Base-by-base conservation (phyloP, 1,284 basidiomycete genomes). In the Schizophyllum commune region DNA sequence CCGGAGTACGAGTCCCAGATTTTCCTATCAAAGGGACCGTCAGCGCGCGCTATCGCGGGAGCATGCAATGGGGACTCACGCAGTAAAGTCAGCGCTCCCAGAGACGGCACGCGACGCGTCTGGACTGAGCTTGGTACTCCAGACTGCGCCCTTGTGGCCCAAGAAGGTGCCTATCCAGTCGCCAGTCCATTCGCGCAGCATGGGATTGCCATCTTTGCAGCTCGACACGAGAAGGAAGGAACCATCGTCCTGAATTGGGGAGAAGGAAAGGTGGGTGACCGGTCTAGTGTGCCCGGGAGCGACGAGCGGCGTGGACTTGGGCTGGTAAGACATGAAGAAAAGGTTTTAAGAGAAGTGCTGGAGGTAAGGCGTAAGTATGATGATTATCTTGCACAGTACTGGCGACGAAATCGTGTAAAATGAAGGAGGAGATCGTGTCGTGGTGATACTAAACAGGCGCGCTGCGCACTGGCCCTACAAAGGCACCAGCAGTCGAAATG, bases 131-230 rank as follows among this genome's bases (percentile, higher is more conserved):
- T 98, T 97, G 59, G 92, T 92, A 63, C 90, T 89, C 96, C 97
- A 99, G 5, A 99, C 97, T 5, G 97, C 97, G 64, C 96, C 96
- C 74, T 99, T 99, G 79, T 99, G 96, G 2, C 96, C 96, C 17
- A 98, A 81, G 74, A 99, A 99, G 5, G 96, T 98, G 21, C 96
- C 96, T 69, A 98, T 91, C 96, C 96, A 99, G 74, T 99, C 96
- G 32, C 96, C 96, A 58, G 94, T 93, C 94, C 94, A 96, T 71
- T 95, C 93, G 67, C 94, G 85, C 66, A 97, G 78, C 94, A 96
- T 96, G 39, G 95, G 94, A 68, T 94, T 96, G 34, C 94, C 94
- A 79, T 97, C 95, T 77, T 98, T 97, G 80, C 95, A 97, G 68
- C 91, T 92, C 59, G 94, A 96, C 69, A 96, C 90, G 66, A 98